These are phyloP conservation scores for Tulasnella sp. DNA, from an alignment of 768 basidiomycete genomes.

Conservation along the genomic window DNA sequence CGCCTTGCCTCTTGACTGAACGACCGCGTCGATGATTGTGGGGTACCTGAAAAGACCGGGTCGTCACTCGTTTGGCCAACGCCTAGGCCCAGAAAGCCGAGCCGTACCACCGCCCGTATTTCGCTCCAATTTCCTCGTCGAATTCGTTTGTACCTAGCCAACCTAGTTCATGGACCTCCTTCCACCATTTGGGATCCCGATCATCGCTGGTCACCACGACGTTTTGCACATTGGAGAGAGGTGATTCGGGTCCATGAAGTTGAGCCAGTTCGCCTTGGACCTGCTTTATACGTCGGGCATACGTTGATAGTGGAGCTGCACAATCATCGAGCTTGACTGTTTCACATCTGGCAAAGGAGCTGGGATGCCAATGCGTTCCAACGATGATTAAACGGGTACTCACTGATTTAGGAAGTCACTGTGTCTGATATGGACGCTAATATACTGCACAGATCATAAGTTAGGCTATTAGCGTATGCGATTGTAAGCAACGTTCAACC, in stretches of 20 bases:
- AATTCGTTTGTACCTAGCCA: constrained; percentile 3
- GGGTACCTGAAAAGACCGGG: constrained; percentile 41
- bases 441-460: neutral
- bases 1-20: constrained; percentile 53
- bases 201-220: constrained; percentile 16
- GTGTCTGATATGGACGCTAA: neutral
- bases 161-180: neutral
- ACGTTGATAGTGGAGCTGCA: neutral
- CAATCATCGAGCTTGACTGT: neutral
- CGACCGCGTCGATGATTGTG: constrained; percentile 55
- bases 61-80: neutral
- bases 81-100: neutral
- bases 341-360: neutral
- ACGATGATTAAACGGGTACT: neutral
- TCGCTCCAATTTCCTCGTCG: neutral
- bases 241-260: neutral
- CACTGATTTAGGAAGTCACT: neutral
- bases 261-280: constrained; percentile 6
- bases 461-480: neutral
- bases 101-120: neutral
- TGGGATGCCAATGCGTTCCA: neutral
- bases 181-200: constrained; percentile 1
- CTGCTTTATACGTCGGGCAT: neutral
- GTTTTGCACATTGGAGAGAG: neutral
- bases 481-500: neutral